phyloP scores from a whole-genome alignment of 768 basidiomycete species.

The Tulasnella sp. region DNA sequence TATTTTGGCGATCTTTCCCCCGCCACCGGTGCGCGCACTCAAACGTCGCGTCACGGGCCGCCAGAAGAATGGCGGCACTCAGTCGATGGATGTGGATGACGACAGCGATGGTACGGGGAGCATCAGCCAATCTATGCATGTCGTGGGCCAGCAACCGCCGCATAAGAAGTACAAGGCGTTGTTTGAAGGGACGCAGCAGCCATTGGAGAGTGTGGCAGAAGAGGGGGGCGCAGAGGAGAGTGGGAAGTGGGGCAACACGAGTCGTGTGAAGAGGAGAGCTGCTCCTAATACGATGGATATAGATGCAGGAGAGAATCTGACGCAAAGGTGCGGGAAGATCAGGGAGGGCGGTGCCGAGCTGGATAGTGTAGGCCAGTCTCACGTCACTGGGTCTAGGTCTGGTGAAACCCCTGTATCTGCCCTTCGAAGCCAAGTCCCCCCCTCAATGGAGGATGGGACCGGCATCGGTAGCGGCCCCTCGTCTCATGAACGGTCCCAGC shows the following conservation, averaged over 20 bases:
- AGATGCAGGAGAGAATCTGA: not conserved
- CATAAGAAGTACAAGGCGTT: conserved; percentile 12
- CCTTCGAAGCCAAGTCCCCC: too few species aligned
- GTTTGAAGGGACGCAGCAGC: conserved; percentile 8
- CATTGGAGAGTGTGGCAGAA: not conserved
- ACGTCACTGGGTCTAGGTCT: too few species aligned
- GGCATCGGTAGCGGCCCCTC: too few species aligned
- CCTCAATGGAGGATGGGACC: too few species aligned
- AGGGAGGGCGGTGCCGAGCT: too few species aligned
- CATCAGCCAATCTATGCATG: not conserved
- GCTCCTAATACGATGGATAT: not conserved
- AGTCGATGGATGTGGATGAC: not conserved
- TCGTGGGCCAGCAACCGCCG: not conserved
- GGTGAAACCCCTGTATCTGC: too few species aligned
- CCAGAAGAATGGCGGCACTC: not conserved
- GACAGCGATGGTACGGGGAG: too few species aligned
- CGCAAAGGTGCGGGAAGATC: too few species aligned
- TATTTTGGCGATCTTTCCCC: not conserved
- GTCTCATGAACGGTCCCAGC: too few species aligned
- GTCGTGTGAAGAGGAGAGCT: not conserved
- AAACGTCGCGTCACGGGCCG: conserved; percentile 10
- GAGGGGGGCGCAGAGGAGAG: too few species aligned
- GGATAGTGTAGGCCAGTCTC: too few species aligned
- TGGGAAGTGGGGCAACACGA: not conserved
- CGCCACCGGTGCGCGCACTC: not conserved